A percentile compares a stretch with the other conserved stretches of the same genome.
Conservation (phyloP, 352 stramenopile genomes). For the Phytopythium aichiense region DNA sequence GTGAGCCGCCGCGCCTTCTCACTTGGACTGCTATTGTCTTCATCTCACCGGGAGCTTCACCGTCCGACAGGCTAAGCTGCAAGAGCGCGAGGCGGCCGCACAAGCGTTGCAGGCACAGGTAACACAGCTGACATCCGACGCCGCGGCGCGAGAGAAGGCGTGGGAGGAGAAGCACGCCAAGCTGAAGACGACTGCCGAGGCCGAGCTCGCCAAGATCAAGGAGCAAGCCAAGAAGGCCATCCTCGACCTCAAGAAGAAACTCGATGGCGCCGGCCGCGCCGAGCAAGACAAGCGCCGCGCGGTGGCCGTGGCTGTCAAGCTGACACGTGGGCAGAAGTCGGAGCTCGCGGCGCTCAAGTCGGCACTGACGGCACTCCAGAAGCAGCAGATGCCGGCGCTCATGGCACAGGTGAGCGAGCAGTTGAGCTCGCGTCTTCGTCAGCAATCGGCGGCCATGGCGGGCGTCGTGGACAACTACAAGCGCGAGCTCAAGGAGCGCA, state of each 20-base stretch:
- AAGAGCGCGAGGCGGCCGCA: slow-evolving; percentile 32
- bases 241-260: slow-evolving; percentile 73
- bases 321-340: slow-evolving; percentile 54
- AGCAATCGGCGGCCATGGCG: slow-evolving; percentile 74
- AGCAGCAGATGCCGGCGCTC: slow-evolving; percentile 54
- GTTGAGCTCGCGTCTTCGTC: slow-evolving; percentile 62
- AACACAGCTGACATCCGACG: slow-evolving; percentile 46
- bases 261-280: slow-evolving; percentile 55
- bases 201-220: slow-evolving; percentile 79
- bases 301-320: slow-evolving; percentile 30
- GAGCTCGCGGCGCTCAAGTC: slow-evolving; percentile 48
- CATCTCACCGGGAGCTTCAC: background rate
- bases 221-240: slow-evolving; percentile 88
- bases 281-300: slow-evolving; percentile 53
- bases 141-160: slow-evolving; percentile 37
- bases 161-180: slow-evolving; percentile 73
- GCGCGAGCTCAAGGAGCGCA: slow-evolving; percentile 84
- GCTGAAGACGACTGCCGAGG: slow-evolving; percentile 70
- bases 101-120: slow-evolving; percentile 33
- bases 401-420: slow-evolving; percentile 72
- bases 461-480: slow-evolving; percentile 89
- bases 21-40: background rate
- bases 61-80: slow-evolving; percentile 28
- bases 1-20: slow-evolving; percentile 7
- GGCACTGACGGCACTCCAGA: slow-evolving; percentile 36